These are phyloP conservation scores for Neurospora crassa DNA, from an alignment of 2,329 filamentous ascomycete genomes.

Conservation along the genomic window DNA sequence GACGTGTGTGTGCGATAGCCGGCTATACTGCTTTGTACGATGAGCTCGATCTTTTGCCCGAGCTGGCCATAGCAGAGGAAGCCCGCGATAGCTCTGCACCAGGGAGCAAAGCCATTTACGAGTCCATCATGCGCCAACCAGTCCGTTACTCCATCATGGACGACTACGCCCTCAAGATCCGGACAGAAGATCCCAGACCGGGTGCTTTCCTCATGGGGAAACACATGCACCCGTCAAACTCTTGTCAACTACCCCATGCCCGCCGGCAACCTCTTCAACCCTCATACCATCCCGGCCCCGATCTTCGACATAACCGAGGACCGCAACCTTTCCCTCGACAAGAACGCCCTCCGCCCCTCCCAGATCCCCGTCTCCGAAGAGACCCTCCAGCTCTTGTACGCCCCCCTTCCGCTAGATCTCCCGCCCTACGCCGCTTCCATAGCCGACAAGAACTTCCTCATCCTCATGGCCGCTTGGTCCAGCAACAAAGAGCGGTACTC, in stretches of 20 bases:
- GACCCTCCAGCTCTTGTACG: conserved; percentile 17
- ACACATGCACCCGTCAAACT: neutral
- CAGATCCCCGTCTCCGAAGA: conserved; percentile 2
- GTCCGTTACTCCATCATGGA: conserved; percentile 25
- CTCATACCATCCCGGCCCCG: neutral
- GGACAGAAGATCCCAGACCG: neutral
- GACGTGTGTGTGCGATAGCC: conserved; percentile 28
- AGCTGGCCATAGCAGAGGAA: conserved; percentile 28
- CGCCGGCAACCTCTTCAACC: neutral
- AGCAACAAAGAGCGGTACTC: conserved; percentile 30
- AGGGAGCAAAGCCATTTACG: conserved; percentile 20
- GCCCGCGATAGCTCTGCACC: conserved; percentile 20
- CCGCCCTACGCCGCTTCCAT: conserved; percentile 16
- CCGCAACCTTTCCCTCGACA: neutral
- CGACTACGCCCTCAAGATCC: conserved; percentile 23
- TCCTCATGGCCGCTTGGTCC: conserved; percentile 27
- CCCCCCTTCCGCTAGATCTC: conserved; percentile 26
- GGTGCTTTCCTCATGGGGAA: neutral
- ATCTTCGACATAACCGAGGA: neutral
- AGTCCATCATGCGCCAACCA: conserved; percentile 22
- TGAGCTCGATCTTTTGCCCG: conserved; percentile 27
- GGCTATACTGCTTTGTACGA: conserved; percentile 26
- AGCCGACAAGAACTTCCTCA: conserved; percentile 28
- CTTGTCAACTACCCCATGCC: neutral
- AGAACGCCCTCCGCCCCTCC: neutral